Evolutionary conservation across 768 basidiomycete genomes (phyloP), one percentile per base, ranked within the genome.

Genomic region (Boletus patriciae): DNA sequence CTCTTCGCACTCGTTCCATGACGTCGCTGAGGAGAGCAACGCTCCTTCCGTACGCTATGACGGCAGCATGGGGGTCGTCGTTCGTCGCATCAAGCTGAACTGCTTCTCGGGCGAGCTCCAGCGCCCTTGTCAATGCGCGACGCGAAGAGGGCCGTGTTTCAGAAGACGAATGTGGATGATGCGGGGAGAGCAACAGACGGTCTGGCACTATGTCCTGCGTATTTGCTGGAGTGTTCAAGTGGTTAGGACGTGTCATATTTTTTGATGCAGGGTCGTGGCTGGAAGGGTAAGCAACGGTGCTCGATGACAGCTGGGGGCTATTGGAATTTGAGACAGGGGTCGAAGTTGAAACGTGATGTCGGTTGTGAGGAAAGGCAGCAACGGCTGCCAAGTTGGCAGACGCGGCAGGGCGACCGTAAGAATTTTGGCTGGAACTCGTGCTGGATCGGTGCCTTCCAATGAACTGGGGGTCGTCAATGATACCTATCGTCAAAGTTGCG

Each of bases 21-120:
- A 96, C 94, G 71, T 93, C 90, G 64, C 87, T 90, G 29, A 96
- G 78, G 27, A 96, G 78, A 42, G 88, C 84, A 41, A 96, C 94
- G 65, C 90, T 91, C 70, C 85, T 87, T 13, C 85, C 87, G 70
- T 96, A 96, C 0, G 94, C 94, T 46, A 85, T 76, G n/a, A 96
- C 90, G 3, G 94, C 94, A 37, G 86, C 90, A 63, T 90, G 82
- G 16, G 92, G 92, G 62, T 94, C 89, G 69, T 94, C 90, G 59
- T 92, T 93, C 16, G 86, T 89, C 6, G 88, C 84, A 68, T 96
- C 94, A 36, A 94, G 83, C 63, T 85, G 84, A 42, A 96, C 94
- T 10, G 94, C 94, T 71, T 93, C 89, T 34, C 93, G 86, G 15
- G 94, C 94, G 13, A 94, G 80, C 64, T 94, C 90, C 46, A 96